phyloP scores from a whole-genome alignment of 1,284 basidiomycete species.

The Wolfiporia cocos region DNA sequence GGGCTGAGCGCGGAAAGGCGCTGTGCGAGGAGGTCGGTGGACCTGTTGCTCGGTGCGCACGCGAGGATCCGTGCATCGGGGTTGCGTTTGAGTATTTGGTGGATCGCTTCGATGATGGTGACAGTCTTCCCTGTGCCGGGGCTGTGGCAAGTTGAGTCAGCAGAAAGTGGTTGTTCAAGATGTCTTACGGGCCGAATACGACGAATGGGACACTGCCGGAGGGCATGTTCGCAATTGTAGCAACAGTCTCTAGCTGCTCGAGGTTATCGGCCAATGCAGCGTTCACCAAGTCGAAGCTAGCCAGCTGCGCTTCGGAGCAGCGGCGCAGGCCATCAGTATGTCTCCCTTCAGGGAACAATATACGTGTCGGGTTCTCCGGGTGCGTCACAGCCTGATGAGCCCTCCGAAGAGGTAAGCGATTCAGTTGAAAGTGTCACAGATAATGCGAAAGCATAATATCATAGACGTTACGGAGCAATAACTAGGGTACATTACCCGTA shows the following conservation, averaged over 20 bases:
- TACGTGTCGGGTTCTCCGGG: slow-evolving; percentile 30
- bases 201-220: slow-evolving; percentile 49
- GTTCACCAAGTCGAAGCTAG: slow-evolving; percentile 36
- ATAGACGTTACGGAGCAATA: no score
- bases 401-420: slow-evolving; percentile 42
- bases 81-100: slow-evolving; percentile 41
- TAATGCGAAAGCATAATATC: no score
- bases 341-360: slow-evolving; percentile 32
- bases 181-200: slow-evolving; percentile 59
- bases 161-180: background rate
- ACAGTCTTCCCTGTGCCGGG: slow-evolving; percentile 69
- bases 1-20: slow-evolving; percentile 35
- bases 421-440: slow-evolving; percentile 57
- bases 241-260: slow-evolving; percentile 37
- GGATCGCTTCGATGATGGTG: slow-evolving; percentile 59
- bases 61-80: slow-evolving; percentile 46
- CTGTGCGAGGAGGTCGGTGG: slow-evolving; percentile 53
- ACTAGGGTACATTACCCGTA: no score
- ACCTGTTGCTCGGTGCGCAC: slow-evolving; percentile 59
- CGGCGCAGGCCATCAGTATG: slow-evolving; percentile 21
- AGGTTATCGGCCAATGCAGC: slow-evolving; percentile 8
- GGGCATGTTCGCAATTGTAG: slow-evolving; percentile 38
- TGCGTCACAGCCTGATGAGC: slow-evolving; percentile 51
- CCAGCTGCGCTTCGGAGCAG: slow-evolving; percentile 10
- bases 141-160: slow-evolving; percentile 22